Evolutionary conservation across 2,329 filamentous ascomycete species (phyloP).

Genomic region (Hymenoscyphus occultus): DNA sequence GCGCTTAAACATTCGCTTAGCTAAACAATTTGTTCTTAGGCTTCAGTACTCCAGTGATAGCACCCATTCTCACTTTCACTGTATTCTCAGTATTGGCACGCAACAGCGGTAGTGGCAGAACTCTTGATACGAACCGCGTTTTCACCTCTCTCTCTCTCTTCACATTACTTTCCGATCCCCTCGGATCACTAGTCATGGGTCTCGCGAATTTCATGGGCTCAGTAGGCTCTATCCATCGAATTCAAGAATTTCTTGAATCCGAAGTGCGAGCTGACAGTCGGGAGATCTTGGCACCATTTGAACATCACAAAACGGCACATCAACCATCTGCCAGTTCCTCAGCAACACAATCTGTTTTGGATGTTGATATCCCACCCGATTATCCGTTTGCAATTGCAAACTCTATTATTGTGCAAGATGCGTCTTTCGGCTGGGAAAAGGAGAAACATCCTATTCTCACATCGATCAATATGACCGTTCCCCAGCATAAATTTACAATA

Average conservation of each 20-base stretch:
- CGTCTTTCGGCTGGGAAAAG: conserved; percentile 21
- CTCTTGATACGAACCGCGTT: conserved; percentile 25
- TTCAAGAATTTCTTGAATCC: conserved; percentile 35
- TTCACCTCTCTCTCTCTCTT: conserved; percentile 43
- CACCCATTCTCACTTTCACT: conserved; percentile 27
- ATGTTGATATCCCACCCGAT: background rate
- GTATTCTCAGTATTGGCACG: conserved; percentile 26
- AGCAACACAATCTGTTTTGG: background rate
- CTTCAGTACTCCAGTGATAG: conserved; percentile 9
- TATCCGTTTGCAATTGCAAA: background rate
- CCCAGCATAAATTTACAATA: conserved; percentile 22
- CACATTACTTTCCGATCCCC: conserved; percentile 38
- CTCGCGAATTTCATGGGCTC: conserved; percentile 39
- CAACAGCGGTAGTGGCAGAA: conserved; percentile 27
- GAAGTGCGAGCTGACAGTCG: conserved; percentile 23
- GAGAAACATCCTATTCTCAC: conserved; percentile 12
- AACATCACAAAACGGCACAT: no score
- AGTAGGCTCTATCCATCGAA: conserved; percentile 39
- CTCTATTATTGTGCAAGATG: conserved; percentile 14
- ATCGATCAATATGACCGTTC: conserved; percentile 20
- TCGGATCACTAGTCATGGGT: conserved; percentile 40
- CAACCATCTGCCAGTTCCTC: background rate
- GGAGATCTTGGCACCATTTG: conserved; percentile 1
- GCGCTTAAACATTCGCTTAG: background rate
- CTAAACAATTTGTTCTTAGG: background rate